Percentiles rank a stretch among this genome's conserved stretches.
Conservation (phyloP, 495 filamentous ascomycete genomes). For the Penicillium dipodomyicola region DNA sequence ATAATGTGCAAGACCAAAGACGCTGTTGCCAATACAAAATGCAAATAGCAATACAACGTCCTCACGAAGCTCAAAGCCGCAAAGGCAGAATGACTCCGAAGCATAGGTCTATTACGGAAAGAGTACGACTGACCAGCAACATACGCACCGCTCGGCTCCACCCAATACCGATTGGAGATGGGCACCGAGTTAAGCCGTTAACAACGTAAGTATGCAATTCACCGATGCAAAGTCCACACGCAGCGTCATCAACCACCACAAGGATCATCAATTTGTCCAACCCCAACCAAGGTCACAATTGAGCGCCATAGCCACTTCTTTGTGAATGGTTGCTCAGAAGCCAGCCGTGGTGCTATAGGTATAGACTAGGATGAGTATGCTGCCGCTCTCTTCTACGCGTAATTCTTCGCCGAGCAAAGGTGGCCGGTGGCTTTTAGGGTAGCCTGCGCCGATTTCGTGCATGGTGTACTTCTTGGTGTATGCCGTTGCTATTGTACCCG, state of each 20-base stretch:
- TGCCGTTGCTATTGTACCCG: constrained; percentile 15
- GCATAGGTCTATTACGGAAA: constrained; percentile 4
- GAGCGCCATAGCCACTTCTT: constrained; percentile 34
- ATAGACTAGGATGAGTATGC: constrained; percentile 40
- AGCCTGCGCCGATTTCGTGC: constrained; percentile 37
- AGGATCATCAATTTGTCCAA: constrained; percentile 42
- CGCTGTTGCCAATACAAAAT: not conserved
- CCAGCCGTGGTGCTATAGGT: constrained; percentile 37
- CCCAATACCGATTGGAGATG: constrained; percentile 39
- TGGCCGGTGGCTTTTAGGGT: constrained; percentile 49
- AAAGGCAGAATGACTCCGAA: constrained; percentile 1
- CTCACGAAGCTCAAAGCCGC: not conserved
- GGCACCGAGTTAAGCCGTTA: constrained; percentile 40
- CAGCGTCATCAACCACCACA: constrained; percentile 23
- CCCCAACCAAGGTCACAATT: constrained; percentile 34
- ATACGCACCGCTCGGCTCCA: not conserved
- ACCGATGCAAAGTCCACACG: constrained; percentile 29
- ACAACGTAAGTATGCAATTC: constrained; percentile 38
- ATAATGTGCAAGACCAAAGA: not conserved
- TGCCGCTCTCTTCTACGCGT: constrained; percentile 41
- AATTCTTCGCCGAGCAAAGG: constrained; percentile 31
- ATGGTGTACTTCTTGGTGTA: constrained; percentile 36
- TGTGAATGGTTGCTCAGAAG: constrained; percentile 33
- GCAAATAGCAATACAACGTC: not conserved
- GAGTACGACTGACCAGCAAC: not conserved